A percentile compares a stretch with the other conserved stretches of the same genome.
phyloP scores from a whole-genome alignment of 768 basidiomycete species.

The Clitopilus passeckerianus region DNA sequence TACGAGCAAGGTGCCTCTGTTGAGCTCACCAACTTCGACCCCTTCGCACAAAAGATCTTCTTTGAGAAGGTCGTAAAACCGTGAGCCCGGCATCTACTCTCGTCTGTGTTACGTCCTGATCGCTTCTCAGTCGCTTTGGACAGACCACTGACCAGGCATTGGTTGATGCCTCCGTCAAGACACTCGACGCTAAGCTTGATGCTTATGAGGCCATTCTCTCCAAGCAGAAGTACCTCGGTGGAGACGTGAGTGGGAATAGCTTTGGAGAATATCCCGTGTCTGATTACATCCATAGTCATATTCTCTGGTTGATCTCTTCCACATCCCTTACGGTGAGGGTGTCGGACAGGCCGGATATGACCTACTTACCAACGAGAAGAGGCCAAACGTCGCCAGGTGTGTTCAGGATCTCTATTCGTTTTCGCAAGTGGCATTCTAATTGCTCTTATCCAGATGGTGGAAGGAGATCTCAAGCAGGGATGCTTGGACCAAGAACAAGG shows the following conservation, averaged over 20 bases:
- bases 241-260: not conserved
- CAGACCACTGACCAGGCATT: not conserved
- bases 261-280: not conserved
- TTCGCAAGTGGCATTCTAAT: not conserved
- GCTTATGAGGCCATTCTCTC: not conserved
- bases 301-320: not conserved
- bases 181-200: not conserved
- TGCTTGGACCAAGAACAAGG: not conserved
- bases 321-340: not conserved
- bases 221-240: not conserved
- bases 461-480: not conserved
- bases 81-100: not conserved
- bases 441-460: not conserved
- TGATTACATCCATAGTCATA: not conserved
- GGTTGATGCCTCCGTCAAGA: not conserved
- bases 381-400: not conserved
- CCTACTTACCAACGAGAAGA: not conserved
- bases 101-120: not conserved
- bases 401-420: not conserved
- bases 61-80: not conserved
- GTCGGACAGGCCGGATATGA: not conserved
- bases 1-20: not conserved
- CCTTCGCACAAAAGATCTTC: not conserved
- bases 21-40: not conserved
- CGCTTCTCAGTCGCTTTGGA: not conserved